These are phyloP conservation scores for Neofusicoccum umdonicola DNA, from an alignment of 2,329 filamentous ascomycete genomes.

Conservation along the genomic window DNA sequence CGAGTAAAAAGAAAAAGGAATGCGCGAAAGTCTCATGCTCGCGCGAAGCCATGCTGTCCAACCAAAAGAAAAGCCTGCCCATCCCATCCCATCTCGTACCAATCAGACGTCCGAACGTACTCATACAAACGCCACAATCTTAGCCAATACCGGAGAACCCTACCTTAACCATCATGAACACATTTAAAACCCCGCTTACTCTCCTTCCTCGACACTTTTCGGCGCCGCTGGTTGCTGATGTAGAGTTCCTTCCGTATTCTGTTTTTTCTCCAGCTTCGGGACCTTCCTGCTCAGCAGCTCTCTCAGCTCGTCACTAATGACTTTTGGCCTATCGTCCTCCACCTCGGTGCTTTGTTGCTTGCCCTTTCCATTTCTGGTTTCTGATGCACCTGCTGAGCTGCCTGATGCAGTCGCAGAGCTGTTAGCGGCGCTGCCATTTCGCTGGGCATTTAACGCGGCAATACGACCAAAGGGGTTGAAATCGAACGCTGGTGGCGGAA, in stretches of 20 bases:
- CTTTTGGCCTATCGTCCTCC: conserved; percentile 43
- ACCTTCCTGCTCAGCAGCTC: conserved; percentile 61
- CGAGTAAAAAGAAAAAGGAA: too few species aligned
- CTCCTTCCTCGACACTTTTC: too few species aligned
- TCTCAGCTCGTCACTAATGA: conserved; percentile 64
- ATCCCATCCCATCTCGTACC: too few species aligned
- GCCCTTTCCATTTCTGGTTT: conserved; percentile 29
- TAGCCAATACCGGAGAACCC: too few species aligned
- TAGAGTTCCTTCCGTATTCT: conserved; percentile 1
- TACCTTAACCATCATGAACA: too few species aligned
- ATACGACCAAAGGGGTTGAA: conserved; percentile 8
- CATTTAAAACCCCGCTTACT: too few species aligned
- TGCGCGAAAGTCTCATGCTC: too few species aligned
- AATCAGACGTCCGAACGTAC: too few species aligned
- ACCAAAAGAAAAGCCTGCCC: too few species aligned
- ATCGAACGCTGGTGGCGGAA: not conserved
- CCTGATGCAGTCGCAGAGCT: conserved; percentile 22
- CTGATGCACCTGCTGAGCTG: conserved; percentile 22
- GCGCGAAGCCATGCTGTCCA: too few species aligned
- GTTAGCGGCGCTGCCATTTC: not conserved
- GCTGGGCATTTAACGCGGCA: not conserved
- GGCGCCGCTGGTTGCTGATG: not conserved
- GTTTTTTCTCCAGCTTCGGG: conserved; percentile 42
- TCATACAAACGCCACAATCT: too few species aligned
- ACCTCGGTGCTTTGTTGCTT: conserved; percentile 31